Conservation (phyloP, 345 rosid species). For the Moricandia moricandioides region DNA sequence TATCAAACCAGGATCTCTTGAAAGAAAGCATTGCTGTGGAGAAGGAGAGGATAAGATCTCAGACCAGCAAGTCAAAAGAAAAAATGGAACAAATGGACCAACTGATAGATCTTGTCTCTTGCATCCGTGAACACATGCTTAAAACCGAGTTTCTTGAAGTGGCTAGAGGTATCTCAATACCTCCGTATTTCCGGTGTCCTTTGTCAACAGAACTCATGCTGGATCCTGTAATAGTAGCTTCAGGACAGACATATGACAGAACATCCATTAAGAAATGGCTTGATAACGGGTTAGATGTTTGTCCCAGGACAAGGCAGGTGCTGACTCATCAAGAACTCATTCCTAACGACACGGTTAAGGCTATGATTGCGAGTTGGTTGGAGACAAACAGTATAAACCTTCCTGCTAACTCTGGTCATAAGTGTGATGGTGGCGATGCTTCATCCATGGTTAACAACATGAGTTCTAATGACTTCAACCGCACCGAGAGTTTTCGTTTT, state of each 20-base stretch:
- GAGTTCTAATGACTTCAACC: constrained; percentile 50
- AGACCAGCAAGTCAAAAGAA: constrained; percentile 39
- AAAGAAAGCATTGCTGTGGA: constrained; percentile 83
- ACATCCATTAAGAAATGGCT: constrained; percentile 86
- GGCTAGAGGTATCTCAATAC: constrained; percentile 56
- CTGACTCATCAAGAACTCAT: constrained; percentile 74
- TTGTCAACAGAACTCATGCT: constrained; percentile 84
- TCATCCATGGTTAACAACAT: constrained; percentile 44
- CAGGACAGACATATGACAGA: constrained; percentile 94
- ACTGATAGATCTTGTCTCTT: constrained; percentile 54
- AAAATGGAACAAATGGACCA: constrained; percentile 44
- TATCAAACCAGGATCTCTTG: constrained; percentile 61
- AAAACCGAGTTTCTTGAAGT: constrained; percentile 53
- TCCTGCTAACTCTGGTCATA: constrained; percentile 28
- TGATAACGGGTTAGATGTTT: constrained; percentile 67
- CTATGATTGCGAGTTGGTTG: constrained; percentile 83
- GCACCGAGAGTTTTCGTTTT: constrained; percentile 48
- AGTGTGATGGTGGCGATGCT: constrained; percentile 35
- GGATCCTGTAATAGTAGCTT: constrained; percentile 92
- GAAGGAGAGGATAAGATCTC: constrained; percentile 59
- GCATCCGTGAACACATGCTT: constrained; percentile 68
- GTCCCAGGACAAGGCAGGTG: constrained; percentile 76
- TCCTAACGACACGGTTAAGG: constrained; percentile 89
- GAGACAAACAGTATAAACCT: constrained; percentile 56
- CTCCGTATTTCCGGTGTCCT: constrained; percentile 82